A percentile compares a stretch with the other conserved stretches of the same genome.
Conservation (phyloP, 352 stramenopile genomes). For the Pythium rhizo-oryzae region DNA sequence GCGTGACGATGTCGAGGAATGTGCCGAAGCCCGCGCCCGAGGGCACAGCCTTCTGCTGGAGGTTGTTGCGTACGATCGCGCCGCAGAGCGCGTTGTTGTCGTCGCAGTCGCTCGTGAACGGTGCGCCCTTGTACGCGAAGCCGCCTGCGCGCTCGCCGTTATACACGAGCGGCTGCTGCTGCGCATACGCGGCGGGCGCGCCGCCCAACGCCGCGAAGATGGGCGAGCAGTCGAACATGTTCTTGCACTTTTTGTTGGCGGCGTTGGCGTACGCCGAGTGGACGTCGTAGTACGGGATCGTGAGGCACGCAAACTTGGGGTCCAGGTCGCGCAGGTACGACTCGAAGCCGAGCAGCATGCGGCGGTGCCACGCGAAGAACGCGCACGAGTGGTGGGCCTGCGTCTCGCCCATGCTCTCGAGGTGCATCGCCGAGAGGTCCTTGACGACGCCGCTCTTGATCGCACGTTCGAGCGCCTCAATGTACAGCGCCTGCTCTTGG, state of each 20-base stretch:
- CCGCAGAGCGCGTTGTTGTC: constrained; percentile 42
- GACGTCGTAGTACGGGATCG: constrained; percentile 81
- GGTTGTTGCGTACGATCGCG: constrained; percentile 45
- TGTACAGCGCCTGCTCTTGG: constrained; percentile 57
- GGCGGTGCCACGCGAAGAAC: constrained; percentile 71
- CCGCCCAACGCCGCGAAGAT: constrained; percentile 62
- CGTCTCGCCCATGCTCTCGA: constrained; percentile 47
- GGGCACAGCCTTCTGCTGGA: constrained; percentile 41
- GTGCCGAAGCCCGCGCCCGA: constrained; percentile 51
- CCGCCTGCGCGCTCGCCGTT: constrained; percentile 41
- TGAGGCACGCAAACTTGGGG: constrained; percentile 62
- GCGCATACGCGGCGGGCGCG: constrained; percentile 15
- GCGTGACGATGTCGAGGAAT: constrained; percentile 56
- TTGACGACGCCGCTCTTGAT: constrained; percentile 47
- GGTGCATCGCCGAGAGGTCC: constrained; percentile 51
- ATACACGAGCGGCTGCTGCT: constrained; percentile 25
- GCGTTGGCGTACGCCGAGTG: constrained; percentile 61
- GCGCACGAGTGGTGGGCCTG: constrained; percentile 60
- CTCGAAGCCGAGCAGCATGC: constrained; percentile 66
- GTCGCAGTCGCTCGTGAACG: constrained; percentile 45
- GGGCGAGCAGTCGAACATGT: constrained; percentile 64
- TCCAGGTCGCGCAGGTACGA: constrained; percentile 62
- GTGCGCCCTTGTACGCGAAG: constrained; percentile 32
- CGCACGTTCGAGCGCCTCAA: constrained; percentile 49
- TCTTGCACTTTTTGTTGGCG: constrained; percentile 48